Conservation (phyloP, 148 eudicot genomes). For the Bassia scoparia region DNA sequence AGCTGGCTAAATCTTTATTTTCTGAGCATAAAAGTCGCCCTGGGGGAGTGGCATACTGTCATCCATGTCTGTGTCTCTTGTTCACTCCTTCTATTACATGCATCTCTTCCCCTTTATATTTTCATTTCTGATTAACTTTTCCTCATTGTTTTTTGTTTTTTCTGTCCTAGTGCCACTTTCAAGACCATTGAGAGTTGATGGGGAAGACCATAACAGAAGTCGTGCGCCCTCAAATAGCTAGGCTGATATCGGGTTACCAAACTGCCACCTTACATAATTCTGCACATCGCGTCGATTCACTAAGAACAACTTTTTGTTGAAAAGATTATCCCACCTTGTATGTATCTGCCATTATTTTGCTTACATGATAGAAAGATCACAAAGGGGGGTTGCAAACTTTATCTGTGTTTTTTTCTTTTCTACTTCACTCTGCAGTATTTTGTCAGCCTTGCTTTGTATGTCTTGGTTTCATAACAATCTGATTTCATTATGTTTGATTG, state of each 20-base stretch:
- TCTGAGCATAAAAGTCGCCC: too few species aligned
- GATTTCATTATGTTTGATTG: too few species aligned
- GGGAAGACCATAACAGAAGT: slow-evolving; percentile 91
- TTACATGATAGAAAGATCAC: neutral
- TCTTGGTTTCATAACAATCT: too few species aligned
- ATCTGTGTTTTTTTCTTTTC: neutral
- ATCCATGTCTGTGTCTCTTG: neutral
- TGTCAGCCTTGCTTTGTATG: too few species aligned
- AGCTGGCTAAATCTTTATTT: neutral
- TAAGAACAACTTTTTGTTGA: slow-evolving; percentile 94
- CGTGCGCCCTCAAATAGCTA: slow-evolving; percentile 85
- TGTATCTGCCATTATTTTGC: slow-evolving; percentile 21
- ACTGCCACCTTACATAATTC: slow-evolving; percentile 84
- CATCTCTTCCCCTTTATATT: neutral
- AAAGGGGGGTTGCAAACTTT: neutral
- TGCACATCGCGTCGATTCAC: slow-evolving; percentile 98
- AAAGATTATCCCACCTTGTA: slow-evolving; percentile 96
- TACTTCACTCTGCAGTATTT: too few species aligned
- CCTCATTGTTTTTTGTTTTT: neutral
- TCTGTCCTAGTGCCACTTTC: slow-evolving; percentile 78
- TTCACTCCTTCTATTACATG: neutral
- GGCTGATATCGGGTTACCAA: slow-evolving; percentile 94
- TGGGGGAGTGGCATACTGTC: neutral
- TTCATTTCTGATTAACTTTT: slow-evolving; percentile 3
- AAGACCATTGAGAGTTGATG: slow-evolving; percentile 92